Evolutionary conservation across 2,329 filamentous ascomycete genomes (phyloP), one percentile per base, ranked within the genome.

Genomic region (Talaromyces sp.): DNA sequence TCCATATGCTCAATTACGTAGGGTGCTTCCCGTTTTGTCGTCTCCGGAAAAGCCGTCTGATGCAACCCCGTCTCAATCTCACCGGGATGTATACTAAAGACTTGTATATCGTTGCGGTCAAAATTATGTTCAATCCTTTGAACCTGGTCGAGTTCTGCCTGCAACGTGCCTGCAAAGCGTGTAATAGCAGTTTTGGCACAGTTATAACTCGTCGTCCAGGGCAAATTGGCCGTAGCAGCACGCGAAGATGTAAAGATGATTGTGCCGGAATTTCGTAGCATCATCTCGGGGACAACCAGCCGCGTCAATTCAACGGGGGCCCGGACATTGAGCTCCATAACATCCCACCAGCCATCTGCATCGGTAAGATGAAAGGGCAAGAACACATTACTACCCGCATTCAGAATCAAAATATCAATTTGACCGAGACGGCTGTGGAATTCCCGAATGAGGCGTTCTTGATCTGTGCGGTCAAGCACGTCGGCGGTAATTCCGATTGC

Each of bases 301-400:
- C 55, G 35, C 3, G 55, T 58, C 6, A 58, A 25, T 35, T 58
- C 55, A 9, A 58, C 55, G 14, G 55, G 55, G 18, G 55, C 55
- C 12, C 39, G 55, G 9, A 58, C 55, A 31, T 58, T 58, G 25
- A 58, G 55, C n/a, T 58, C 37, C 55, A 58, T 58, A 11, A 58
- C 33, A 44, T 58, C 55, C 55, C 55, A 58, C 55, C 55, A 58
- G 2, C 55, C 55, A 58, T 58, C 55, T 16, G 28, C 55, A 5
- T 44, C 37, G 23, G 55, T 58, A 23, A 58, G 55, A 40, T 57
- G 54, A 16, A 57, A 57, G 18, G 54, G 54, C 21, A 57, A 5
- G 33, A 57, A 57, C 7, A 57, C 35, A 39, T 57, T 57, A 35
- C 18, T 57, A 9, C 54, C 54, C 54, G 39, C 39, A 40, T 40